phyloP scores from a whole-genome alignment of 2,329 filamentous ascomycete genomes.

The Atkinsonella hypoxylon region DNA sequence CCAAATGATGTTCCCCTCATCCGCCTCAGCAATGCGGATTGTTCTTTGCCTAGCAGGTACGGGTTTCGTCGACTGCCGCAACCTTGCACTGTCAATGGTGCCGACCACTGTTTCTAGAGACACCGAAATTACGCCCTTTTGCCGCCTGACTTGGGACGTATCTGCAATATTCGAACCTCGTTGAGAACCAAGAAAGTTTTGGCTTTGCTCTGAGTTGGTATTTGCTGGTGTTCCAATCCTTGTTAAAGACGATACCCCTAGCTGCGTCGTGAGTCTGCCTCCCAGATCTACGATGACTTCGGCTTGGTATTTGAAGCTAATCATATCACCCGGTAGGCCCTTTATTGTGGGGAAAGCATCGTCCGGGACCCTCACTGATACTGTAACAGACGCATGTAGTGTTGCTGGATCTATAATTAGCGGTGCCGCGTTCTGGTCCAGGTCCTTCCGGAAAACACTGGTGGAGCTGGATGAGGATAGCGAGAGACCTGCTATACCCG shows the following conservation, averaged over 20 bases:
- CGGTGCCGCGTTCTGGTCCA: constrained; percentile 79
- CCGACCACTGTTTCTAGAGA: constrained; percentile 81
- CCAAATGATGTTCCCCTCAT: constrained; percentile 19
- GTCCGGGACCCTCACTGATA: constrained; percentile 76
- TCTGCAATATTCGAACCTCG: constrained; percentile 60
- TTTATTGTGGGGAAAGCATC: constrained; percentile 87
- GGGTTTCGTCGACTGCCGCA: constrained; percentile 14
- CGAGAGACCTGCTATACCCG: constrained; percentile 75
- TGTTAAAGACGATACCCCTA: constrained; percentile 45
- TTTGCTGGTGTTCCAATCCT: constrained; percentile 25
- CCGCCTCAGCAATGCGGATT: constrained; percentile 17
- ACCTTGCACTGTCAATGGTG: constrained; percentile 58
- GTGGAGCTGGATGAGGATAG: constrained; percentile 76
- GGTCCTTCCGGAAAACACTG: constrained; percentile 90
- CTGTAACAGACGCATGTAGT: constrained; percentile 67
- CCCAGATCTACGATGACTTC: constrained; percentile 90
- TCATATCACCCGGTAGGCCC: constrained; percentile 82
- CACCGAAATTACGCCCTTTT: constrained; percentile 84
- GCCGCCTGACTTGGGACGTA: constrained; percentile 72
- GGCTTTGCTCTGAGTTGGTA: constrained; percentile 15
- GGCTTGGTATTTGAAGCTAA: constrained; percentile 87
- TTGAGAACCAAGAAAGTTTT: constrained; percentile 18
- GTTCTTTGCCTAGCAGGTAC: constrained; percentile 16
- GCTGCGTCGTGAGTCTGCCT: constrained; percentile 66
- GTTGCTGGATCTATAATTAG: constrained; percentile 76